Evolutionary conservation across 2,329 filamentous ascomycete species (phyloP).

Genomic region (Dothideomycetidae sp.): DNA sequence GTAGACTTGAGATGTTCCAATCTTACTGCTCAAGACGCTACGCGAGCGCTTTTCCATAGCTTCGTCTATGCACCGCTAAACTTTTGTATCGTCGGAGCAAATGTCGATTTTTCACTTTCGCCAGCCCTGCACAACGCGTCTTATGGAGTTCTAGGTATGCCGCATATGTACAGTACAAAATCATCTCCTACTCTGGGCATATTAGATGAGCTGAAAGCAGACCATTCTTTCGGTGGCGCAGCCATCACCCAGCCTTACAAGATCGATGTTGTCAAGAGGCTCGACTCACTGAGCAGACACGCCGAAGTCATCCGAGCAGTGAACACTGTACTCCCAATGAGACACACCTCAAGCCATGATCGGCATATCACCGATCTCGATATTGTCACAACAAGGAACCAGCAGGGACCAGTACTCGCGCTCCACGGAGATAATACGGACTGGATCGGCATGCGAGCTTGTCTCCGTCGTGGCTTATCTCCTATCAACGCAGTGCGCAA

Average conservation of each 20-base stretch:
- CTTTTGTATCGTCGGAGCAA: constrained; percentile 60
- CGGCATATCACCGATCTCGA: constrained; percentile 29
- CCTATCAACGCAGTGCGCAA: constrained; percentile 48
- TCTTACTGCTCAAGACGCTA: constrained; percentile 51
- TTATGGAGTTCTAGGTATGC: constrained; percentile 51
- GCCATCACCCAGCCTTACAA: constrained; percentile 63
- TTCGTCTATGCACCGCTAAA: constrained; percentile 56
- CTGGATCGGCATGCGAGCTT: constrained; percentile 65
- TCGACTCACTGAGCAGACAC: constrained; percentile 55
- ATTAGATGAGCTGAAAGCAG: constrained; percentile 48
- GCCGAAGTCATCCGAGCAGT: constrained; percentile 62
- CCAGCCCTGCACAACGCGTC: constrained; percentile 66
- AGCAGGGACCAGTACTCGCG: constrained; percentile 51
- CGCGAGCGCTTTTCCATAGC: constrained; percentile 49
- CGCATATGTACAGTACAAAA: constrained; percentile 51
- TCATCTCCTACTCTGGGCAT: constrained; percentile 49
- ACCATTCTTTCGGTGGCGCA: constrained; percentile 56
- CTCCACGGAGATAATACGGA: constrained; percentile 71
- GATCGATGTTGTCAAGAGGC: constrained; percentile 50
- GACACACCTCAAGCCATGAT: constrained; percentile 37
- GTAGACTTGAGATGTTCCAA: constrained; percentile 27
- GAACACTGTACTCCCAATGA: constrained; percentile 61
- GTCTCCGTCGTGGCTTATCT: constrained; percentile 56
- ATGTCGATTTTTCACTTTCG: constrained; percentile 57
- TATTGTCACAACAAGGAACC: constrained; percentile 44